Base-by-base conservation (phyloP, 768 basidiomycete genomes). In the Boletus sp. region DNA sequence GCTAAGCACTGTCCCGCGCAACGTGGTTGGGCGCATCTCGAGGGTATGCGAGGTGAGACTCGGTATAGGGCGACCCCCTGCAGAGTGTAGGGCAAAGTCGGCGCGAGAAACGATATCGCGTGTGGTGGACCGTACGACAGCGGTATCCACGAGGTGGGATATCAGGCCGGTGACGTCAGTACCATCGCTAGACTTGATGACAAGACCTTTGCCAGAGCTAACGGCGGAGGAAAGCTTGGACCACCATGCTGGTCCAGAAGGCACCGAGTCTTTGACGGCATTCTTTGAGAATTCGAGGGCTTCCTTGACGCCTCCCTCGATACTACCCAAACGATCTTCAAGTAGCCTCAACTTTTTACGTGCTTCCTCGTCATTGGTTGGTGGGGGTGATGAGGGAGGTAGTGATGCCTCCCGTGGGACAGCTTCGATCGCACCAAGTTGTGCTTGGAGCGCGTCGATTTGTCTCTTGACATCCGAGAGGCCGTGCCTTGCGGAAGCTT, bases 61-160 rank as follows among this genome's bases (percentile, higher is more conserved):
- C 0, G 94, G 93, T 45, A 97, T 86, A 59, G 93, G 77, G 0
- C 83, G 77, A 2, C 84, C 96, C 3, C 96, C 96, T 7, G 83
- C 84, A 14, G 92, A 89, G 69, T 87, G 86, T 5, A 93, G 75
- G 0, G 97, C 96, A 66, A 83, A 95, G 72, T 99, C 96, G 0
- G 90, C 77, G 41, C 84, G 85, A 1, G 85, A 91, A 39, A 97
- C 71, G n/a, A 74, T 78, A 67, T 98, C 96, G 70, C 91, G 92
- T 39, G 75, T 75, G 24, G 84, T 80, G 56, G 83, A 82, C 18
- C 76, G 79, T 14, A 83, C 76, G 5, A 96, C 82, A 0, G 91
- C 88, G 14, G 81, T 75, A 57, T 93, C 86, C 65, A 98, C 90
- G 48, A 97, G 79, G 33, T 84, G 78, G 30, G 78, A 78, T 59